Conservation (phyloP, 1,284 basidiomycete genomes). For the Ustilago loliicola region DNA sequence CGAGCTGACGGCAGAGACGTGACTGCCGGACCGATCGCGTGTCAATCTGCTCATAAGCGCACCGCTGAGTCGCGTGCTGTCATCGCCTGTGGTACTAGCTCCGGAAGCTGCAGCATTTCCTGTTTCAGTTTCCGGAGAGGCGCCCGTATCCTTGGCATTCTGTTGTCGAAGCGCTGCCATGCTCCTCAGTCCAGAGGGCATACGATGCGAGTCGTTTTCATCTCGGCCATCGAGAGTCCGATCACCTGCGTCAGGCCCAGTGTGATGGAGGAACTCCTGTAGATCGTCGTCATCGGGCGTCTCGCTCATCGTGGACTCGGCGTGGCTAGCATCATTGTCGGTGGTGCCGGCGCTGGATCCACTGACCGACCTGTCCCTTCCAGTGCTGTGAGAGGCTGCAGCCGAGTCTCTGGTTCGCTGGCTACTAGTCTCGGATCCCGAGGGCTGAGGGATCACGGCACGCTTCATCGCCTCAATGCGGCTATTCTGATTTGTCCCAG, state of each 20-base stretch:
- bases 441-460: not conserved
- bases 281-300: constrained; percentile 38
- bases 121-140: constrained; percentile 10
- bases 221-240: constrained; percentile 37
- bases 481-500: constrained; percentile 14
- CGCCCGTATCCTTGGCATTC: constrained; percentile 12
- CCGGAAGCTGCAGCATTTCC: not conserved
- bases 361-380: constrained; percentile 37
- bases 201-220: constrained; percentile 30
- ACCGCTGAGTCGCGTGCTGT: not conserved
- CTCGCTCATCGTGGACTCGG: constrained; percentile 18
- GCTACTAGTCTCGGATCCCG: constrained; percentile 2
- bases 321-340: constrained; percentile 30
- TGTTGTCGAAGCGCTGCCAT: constrained; percentile 40
- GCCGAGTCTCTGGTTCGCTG: not conserved
- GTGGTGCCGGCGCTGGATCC: constrained; percentile 33
- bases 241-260: constrained; percentile 14
- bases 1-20: constrained; percentile 38
- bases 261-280: constrained; percentile 50
- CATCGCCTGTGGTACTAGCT: not conserved
- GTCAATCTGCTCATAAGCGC: constrained; percentile 5
- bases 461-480: constrained; percentile 35
- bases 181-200: constrained; percentile 37
- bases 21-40: constrained; percentile 53
- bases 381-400: not conserved